A percentile compares a stretch with the other conserved stretches of the same genome.
Conservation (phyloP, 2,329 filamentous ascomycete species). For the Cordyceps cicadae region DNA sequence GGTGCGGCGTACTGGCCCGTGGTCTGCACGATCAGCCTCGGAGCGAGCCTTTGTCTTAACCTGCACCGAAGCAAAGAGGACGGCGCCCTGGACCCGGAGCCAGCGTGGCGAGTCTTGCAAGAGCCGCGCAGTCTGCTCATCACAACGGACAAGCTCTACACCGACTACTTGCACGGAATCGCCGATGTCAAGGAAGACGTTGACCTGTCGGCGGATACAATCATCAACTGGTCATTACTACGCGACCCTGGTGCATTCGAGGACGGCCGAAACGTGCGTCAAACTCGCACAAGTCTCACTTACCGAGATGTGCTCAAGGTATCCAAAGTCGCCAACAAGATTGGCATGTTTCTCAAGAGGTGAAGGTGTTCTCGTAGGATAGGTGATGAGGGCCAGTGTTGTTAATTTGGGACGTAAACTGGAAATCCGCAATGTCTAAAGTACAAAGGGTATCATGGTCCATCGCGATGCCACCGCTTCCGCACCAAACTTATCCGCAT, state of each 20-base stretch:
- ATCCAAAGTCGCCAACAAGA: conserved; percentile 60
- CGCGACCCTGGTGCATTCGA: conserved; percentile 37
- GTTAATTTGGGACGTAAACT: not conserved
- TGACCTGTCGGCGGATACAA: conserved; percentile 48
- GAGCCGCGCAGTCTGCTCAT: conserved; percentile 75
- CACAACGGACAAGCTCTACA: conserved; percentile 61
- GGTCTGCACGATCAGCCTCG: conserved; percentile 85
- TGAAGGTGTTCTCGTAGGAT: conserved; percentile 17
- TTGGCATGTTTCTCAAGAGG: conserved; percentile 43
- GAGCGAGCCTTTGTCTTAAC: conserved; percentile 68
- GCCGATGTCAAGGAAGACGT: conserved; percentile 57
- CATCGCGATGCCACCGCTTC: conserved; percentile 55
- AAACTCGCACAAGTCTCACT: conserved; percentile 63
- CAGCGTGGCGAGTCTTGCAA: conserved; percentile 59
- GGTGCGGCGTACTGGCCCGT: conserved; percentile 78
- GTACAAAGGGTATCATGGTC: conserved; percentile 69
- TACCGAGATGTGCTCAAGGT: conserved; percentile 83
- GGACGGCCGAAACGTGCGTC: conserved; percentile 48
- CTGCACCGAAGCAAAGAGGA: conserved; percentile 58
- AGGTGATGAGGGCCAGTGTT: not conserved
- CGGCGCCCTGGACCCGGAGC: conserved; percentile 45
- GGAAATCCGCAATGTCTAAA: conserved; percentile 27
- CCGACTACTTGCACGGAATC: conserved; percentile 67
- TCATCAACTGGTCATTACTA: conserved; percentile 67
- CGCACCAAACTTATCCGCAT: conserved; percentile 63